Conservation (phyloP, 1,139 yeast genomes). For the Hemisphaericaspora subhashii region DNA sequence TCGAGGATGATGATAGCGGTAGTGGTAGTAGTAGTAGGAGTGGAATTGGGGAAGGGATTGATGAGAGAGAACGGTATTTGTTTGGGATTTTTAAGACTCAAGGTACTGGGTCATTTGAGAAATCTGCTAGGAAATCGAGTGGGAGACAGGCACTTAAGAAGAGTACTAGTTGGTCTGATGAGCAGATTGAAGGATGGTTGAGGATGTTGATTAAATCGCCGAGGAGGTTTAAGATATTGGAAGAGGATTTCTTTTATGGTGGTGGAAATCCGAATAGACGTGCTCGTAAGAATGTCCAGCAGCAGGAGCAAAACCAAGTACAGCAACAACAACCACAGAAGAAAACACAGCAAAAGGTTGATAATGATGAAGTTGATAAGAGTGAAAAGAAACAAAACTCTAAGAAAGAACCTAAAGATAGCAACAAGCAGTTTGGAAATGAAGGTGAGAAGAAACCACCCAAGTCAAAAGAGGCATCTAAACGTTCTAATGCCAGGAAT, state of each 20-base stretch:
- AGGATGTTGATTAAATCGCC: slow-evolving; percentile 71
- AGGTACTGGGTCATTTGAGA: slow-evolving; percentile 49
- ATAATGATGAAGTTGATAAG: slow-evolving; percentile 3
- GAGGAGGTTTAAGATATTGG: slow-evolving; percentile 55
- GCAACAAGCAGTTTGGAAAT: slow-evolving; percentile 12
- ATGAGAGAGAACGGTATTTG: slow-evolving; percentile 40
- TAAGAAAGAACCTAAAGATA: slow-evolving; percentile 4
- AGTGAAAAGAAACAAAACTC: slow-evolving; percentile 5
- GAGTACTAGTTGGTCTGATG: slow-evolving; percentile 73
- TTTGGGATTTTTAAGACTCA: slow-evolving; percentile 58
- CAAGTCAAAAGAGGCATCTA: slow-evolving; percentile 10
- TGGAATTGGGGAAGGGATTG: slow-evolving; percentile 8
- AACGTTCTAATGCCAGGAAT: slow-evolving; percentile 37
- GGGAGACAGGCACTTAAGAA: slow-evolving; percentile 53
- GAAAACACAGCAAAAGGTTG: slow-evolving; percentile 3
- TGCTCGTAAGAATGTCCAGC: no score
- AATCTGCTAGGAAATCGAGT: slow-evolving; percentile 50
- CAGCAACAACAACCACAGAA: slow-evolving; percentile 1
- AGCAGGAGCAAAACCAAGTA: background rate
- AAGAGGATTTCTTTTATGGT: slow-evolving; percentile 55
- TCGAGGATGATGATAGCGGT: slow-evolving; percentile 5
- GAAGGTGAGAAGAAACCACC: slow-evolving; percentile 1
- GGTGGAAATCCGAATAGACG: slow-evolving; percentile 32
- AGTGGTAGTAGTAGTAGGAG: background rate
- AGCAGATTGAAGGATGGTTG: slow-evolving; percentile 93